Evolutionary conservation across 1,139 yeast species (phyloP).

Genomic region (Suhomyces wounanorum): DNA sequence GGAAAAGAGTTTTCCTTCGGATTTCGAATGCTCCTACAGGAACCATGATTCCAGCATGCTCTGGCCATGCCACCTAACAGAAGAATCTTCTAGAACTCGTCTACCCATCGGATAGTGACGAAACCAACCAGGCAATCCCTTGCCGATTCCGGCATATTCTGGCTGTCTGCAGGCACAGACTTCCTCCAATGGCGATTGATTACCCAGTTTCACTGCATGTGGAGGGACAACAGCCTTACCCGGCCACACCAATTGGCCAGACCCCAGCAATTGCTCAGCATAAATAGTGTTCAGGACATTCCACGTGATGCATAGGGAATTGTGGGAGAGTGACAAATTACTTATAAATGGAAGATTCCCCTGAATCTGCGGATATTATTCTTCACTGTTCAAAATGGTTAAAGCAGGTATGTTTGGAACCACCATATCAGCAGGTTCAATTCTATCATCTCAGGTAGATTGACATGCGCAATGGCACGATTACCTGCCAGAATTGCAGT

Average conservation of each 20-base stretch:
- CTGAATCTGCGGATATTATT: conserved; percentile 1
- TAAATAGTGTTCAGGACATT: neutral
- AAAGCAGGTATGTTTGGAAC: conserved; percentile 36
- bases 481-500: too few relatives aligned
- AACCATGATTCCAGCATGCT: neutral
- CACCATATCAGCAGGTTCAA: neutral
- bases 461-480: neutral
- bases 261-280: conserved; percentile 3
- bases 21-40: neutral
- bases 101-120: too few relatives aligned
- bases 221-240: conserved; percentile 1
- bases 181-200: neutral
- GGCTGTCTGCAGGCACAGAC: neutral
- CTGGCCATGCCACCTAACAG: too few relatives aligned
- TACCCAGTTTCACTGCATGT: neutral
- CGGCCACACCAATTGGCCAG: conserved; percentile 4
- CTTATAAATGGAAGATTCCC: conserved; percentile 8
- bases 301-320: conserved; percentile 5
- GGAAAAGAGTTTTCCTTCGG: neutral
- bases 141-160: neutral
- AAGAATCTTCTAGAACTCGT: too few relatives aligned
- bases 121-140: neutral
- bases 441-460: neutral
- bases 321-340: conserved; percentile 7
- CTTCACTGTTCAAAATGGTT: conserved; percentile 26